Evolutionary conservation across 371 early-diverging fungal genomes (phyloP), one percentile per base, ranked within the genome.

Genomic region (Mortierella sp.): DNA sequence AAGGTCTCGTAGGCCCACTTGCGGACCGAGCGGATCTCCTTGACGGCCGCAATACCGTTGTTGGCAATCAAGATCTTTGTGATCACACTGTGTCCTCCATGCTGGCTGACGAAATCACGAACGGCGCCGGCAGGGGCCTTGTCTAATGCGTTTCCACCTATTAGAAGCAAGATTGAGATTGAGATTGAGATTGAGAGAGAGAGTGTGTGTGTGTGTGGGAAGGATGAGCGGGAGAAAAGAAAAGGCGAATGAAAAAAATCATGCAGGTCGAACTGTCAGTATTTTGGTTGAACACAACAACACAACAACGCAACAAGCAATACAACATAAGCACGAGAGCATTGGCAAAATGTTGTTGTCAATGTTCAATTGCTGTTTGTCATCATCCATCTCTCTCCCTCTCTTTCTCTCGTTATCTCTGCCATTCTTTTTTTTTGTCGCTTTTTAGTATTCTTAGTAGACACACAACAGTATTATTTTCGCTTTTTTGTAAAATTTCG

Each of bases 11-110:
- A 99, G 7, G 99, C 94, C 97, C 98, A 99, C 85, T 98, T 94
- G 73, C 99, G 94, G 41, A 99, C 96, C 3, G 98, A 98, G 58
- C 98, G 93, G 74, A 99, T 99, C 89, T 97, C 99, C 87, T 99
- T 99, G 86, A 99, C 97, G 64, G 99, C 99, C 7, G 98, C 99
- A 89, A 99, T 97, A 79, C 99, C 99, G 91, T 99, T 99, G 91
- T 99, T 99, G 79, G 99, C 99, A 82, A 99, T 97, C 76, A 99
- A 90, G 24, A 99, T 94, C 78, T 93, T 94, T 31, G 92, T 92
- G 79, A 96, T 96, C 11, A 96, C 95, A 43, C 95, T 95, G 85
- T 96, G 96, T 66, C 97, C 97, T 71, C 92, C 93, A 80, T 93
- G 88, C 63, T 91, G 89, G 86, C 91, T 88, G 69, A 96, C 95